A percentile compares a stretch with the other conserved stretches of the same genome.
Evolutionary conservation across 208 protist genomes (phyloP).

Genomic region (Tetramitus jugosus): DNA sequence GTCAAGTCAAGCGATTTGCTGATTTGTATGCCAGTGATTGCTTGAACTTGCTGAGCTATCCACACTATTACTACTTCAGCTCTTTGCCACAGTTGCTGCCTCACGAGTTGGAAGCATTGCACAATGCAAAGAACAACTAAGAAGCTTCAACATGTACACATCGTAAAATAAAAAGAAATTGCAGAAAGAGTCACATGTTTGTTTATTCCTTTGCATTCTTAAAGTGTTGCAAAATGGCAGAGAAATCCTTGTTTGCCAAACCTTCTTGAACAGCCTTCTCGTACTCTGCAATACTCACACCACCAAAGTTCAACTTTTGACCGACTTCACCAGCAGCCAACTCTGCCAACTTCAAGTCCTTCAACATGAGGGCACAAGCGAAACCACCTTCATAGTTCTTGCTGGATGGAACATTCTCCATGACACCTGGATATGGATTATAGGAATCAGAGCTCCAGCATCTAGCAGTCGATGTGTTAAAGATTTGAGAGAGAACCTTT

Average conservation of each 20-base stretch:
- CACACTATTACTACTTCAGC: constrained; percentile 2
- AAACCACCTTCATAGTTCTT: constrained; percentile 43
- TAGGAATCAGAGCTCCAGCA: constrained; percentile 71
- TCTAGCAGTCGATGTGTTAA: constrained; percentile 58
- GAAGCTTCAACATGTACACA: neutral
- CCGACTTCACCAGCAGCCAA: constrained; percentile 42
- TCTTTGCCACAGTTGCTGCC: neutral
- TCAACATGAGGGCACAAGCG: constrained; percentile 53
- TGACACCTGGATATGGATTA: constrained; percentile 67
- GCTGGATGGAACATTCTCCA: constrained; percentile 40
- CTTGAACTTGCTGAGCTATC: constrained; percentile 11
- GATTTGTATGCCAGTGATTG: constrained; percentile 14
- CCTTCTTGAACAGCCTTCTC: constrained; percentile 35
- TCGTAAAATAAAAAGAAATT: neutral
- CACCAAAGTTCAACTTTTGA: constrained; percentile 40
- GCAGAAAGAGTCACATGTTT: neutral
- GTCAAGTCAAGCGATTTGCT: neutral
- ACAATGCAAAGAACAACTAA: neutral
- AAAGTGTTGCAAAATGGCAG: constrained; percentile 43
- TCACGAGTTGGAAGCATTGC: neutral
- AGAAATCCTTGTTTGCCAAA: constrained; percentile 50
- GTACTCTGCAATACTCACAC: constrained; percentile 42
- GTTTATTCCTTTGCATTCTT: neutral
- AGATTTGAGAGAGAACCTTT: constrained; percentile 54
- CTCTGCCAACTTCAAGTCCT: constrained; percentile 62